Base-by-base conservation (phyloP, 192 early-diverging fungal species). In the Lobosporangium transversale region DNA sequence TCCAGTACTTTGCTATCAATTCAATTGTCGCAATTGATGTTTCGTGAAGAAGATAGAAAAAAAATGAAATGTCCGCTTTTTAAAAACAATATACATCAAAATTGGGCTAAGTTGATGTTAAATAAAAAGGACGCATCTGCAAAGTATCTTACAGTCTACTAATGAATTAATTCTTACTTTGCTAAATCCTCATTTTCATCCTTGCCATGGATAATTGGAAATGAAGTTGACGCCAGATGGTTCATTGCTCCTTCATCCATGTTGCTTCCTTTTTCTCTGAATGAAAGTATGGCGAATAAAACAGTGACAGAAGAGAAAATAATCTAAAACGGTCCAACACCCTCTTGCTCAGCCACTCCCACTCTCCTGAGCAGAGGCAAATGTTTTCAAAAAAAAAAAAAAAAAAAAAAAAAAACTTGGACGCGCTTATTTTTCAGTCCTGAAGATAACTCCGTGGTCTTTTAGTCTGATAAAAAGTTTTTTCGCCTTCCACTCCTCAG, bases 151-250 rank as follows among this genome's bases (percentile, higher is more conserved):
- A n/a, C n/a, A n/a, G n/a, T n/a, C n/a, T n/a, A n/a, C n/a, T n/a
- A n/a, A n/a, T n/a, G n/a, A n/a, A n/a, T n/a, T n/a, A n/a, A n/a
- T n/a, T n/a, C 21, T 30, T 76, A 66, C 73, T 53, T 24, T 44
- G 73, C 44, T 20, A 76, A 58, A 37, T 76, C 73, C 31, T 76
- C 73, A 30, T 58, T 76, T 53, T 76, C 73, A 59, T 76, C 73
- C 47, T 76, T 76, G 31, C 64, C 73, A 31, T 76, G 73, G 36
- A 67, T 62, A 11, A 66, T 53, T 2, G 58, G 64, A 33, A 76
- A 76, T 18, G 73, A 37, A 18, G 73, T 76, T 15, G 73, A 67
- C 26, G 64, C 64, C 14, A 76, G 51, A 44, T 62, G 73, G 56
- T 67, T 66, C 53, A 62, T 50, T 36, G 63, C 36, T 5, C 47